Conservation (phyloP, 2,329 filamentous ascomycete species). For the Phoma sp. region DNA sequence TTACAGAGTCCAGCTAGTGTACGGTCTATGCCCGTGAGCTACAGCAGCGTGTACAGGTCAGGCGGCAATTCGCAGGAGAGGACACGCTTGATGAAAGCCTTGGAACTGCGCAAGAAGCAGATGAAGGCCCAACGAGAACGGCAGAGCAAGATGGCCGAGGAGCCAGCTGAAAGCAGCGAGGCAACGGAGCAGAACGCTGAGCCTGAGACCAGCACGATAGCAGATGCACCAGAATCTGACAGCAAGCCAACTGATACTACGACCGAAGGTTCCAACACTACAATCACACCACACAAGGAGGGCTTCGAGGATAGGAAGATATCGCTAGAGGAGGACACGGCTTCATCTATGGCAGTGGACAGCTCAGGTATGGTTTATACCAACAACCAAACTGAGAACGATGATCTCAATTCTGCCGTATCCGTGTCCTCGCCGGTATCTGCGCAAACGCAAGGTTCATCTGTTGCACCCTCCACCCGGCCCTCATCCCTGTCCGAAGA, state of each 20-base stretch:
- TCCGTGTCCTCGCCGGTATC: conserved; percentile 49
- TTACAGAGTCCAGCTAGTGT: conserved; percentile 50
- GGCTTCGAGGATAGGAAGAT: conserved; percentile 23
- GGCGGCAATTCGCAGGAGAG: conserved; percentile 84
- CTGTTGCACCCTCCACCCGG: conserved; percentile 46
- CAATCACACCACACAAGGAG: conserved; percentile 7
- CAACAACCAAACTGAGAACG: conserved; percentile 38
- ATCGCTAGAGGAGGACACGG: conserved; percentile 22
- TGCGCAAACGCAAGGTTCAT: conserved; percentile 49
- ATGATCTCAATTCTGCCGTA: conserved; percentile 45
- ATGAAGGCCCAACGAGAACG: conserved; percentile 55
- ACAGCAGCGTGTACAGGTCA: conserved; percentile 48
- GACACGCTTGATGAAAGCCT: conserved; percentile 88
- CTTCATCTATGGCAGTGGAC: conserved; percentile 20
- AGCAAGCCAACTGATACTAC: conserved; percentile 2
- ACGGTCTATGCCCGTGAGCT: conserved; percentile 55
- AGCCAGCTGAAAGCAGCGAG: conserved; percentile 3
- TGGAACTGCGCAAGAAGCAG: conserved; percentile 88
- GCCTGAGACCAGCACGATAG: conserved; percentile 2
- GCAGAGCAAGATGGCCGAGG: conserved; percentile 29
- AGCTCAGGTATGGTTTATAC: conserved; percentile 66
- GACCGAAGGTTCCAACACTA: neutral
- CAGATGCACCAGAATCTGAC: conserved; percentile 8
- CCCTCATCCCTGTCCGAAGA: conserved; percentile 51
- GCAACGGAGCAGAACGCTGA: conserved; percentile 12